Conservation (phyloP, 1,284 basidiomycete genomes). For the Puccinia triticina region DNA sequence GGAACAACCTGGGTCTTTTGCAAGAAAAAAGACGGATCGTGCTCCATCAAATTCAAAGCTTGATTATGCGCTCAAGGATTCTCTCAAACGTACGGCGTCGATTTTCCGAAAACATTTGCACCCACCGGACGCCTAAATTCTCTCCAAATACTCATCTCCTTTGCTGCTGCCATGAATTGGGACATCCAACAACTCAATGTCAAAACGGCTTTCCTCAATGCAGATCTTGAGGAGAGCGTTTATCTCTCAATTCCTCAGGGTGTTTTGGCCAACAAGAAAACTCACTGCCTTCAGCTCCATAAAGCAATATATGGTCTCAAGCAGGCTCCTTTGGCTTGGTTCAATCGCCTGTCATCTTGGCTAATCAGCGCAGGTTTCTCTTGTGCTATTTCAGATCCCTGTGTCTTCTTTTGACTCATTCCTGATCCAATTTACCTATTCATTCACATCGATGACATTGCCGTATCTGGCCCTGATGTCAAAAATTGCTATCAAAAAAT, state of each 20-base stretch:
- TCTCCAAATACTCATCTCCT: not conserved
- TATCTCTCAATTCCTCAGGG: not conserved
- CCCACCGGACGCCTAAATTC: constrained; percentile 4
- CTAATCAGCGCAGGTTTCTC: not conserved
- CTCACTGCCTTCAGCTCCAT: not conserved
- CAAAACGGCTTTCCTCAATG: constrained; percentile 4
- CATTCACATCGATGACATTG: no score
- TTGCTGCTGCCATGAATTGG: not conserved
- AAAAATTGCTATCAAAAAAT: no score
- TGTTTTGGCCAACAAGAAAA: not conserved
- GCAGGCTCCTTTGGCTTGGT: constrained; percentile 12
- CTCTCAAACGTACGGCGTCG: not conserved
- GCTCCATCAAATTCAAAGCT: no score
- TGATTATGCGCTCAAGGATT: constrained; percentile 12
- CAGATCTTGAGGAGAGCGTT: not conserved
- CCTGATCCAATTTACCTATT: no score
- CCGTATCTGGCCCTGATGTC: no score
- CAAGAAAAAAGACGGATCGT: not conserved
- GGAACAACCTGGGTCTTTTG: not conserved
- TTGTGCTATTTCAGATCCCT: not conserved
- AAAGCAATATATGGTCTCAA: constrained; percentile 33
- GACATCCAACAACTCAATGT: constrained; percentile 5
- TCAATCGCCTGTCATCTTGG: not conserved
- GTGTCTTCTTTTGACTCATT: constrained; percentile 6
- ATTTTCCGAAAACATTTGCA: constrained; percentile 2